phyloP scores from a whole-genome alignment of 305 asterid genomes.

The Petunia hybrid region DNA sequence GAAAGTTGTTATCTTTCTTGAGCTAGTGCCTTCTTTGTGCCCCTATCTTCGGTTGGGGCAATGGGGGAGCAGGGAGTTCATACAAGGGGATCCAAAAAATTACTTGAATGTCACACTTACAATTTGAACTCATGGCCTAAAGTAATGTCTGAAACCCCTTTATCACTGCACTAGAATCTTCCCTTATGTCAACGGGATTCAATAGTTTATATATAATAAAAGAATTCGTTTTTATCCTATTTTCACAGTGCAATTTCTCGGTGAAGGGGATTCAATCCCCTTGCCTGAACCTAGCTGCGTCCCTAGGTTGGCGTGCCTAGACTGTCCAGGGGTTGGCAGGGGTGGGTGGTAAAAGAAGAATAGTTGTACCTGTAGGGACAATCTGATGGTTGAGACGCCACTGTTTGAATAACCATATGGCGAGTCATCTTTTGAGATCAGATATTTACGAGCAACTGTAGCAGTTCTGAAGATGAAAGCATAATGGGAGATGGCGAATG shows the following conservation, averaged over 20 bases:
- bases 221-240: too few relatives aligned
- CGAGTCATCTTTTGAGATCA: not conserved
- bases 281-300: too few relatives aligned
- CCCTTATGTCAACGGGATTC: too few relatives aligned
- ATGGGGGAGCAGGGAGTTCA: too few relatives aligned
- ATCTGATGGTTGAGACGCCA: not conserved
- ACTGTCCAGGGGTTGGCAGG: not conserved
- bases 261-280: too few relatives aligned
- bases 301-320: not conserved
- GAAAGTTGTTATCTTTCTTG: not conserved
- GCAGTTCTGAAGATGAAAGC: constrained; percentile 3
- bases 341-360: not conserved
- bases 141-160: too few relatives aligned
- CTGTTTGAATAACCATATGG: not conserved
- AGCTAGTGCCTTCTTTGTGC: not conserved
- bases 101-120: too few relatives aligned
- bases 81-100: too few relatives aligned
- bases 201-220: too few relatives aligned
- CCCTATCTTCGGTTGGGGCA: not conserved
- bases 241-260: too few relatives aligned
- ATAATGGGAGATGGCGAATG: not conserved
- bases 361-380: not conserved
- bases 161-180: too few relatives aligned
- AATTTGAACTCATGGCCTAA: too few relatives aligned
- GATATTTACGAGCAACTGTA: not conserved